Conservation (phyloP, 306 rosid species). For the Cicer bijugum region DNA sequence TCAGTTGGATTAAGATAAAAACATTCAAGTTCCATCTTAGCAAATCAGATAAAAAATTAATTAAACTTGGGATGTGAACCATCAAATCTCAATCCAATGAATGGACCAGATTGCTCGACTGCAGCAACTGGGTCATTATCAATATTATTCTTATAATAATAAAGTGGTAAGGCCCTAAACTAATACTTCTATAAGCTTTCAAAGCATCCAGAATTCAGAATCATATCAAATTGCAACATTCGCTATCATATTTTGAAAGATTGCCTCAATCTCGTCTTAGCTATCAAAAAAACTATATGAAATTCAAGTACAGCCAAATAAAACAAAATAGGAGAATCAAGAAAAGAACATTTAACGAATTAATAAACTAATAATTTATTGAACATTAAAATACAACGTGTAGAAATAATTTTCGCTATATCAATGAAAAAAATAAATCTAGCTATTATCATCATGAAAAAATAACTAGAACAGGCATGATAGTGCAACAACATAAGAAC, state of each 20-base stretch:
- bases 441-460: too few relatives aligned
- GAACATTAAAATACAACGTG: not conserved
- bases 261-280: not conserved
- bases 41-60: not conserved
- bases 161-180: not conserved
- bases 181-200: not conserved
- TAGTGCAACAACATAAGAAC: not conserved
- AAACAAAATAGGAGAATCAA: not conserved
- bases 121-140: not conserved
- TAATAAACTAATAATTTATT: not conserved
- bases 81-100: not conserved
- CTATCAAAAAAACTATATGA: not conserved
- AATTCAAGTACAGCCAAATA: not conserved
- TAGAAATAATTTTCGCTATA: not conserved
- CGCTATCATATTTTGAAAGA: not conserved
- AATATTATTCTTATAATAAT: too few relatives aligned
- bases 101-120: not conserved
- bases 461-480: not conserved
- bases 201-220: not conserved
- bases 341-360: not conserved
- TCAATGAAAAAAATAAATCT: not conserved
- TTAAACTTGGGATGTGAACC: not conserved
- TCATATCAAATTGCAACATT: not conserved
- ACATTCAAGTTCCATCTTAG: not conserved
- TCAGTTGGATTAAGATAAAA: not conserved